Conservation (phyloP, 2,329 filamentous ascomycete genomes). For the Fusarium sp. region DNA sequence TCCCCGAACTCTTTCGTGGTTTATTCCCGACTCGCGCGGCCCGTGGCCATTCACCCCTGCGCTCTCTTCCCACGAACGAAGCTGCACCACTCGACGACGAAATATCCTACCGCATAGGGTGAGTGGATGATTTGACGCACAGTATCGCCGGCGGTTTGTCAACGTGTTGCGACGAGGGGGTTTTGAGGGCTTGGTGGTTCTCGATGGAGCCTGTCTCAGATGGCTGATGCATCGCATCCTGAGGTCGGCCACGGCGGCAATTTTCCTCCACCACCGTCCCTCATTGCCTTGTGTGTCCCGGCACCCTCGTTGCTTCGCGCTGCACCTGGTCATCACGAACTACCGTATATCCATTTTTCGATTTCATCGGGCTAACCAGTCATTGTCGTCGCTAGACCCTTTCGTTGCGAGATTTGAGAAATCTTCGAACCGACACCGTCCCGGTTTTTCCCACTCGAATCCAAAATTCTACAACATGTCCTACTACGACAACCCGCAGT, state of each 20-base stretch:
- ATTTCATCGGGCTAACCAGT: conserved; percentile 31
- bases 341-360: conserved; percentile 9
- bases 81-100: conserved; percentile 30
- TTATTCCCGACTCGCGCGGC: conserved; percentile 40
- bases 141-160: conserved; percentile 29
- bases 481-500: conserved; percentile 60
- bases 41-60: conserved; percentile 37
- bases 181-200: conserved; percentile 28
- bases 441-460: conserved; percentile 31
- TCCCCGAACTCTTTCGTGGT: conserved; percentile 44
- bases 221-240: conserved; percentile 42
- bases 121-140: conserved; percentile 33
- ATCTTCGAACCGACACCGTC: conserved; percentile 19
- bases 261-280: conserved; percentile 30
- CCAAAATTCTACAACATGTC: conserved; percentile 50
- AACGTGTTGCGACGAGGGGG: conserved; percentile 41
- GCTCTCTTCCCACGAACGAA: conserved; percentile 34
- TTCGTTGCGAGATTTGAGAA: conserved; percentile 26
- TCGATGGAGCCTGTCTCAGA: conserved; percentile 40
- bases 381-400: conserved; percentile 21
- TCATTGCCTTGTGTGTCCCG: conserved; percentile 25
- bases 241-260: conserved; percentile 36
- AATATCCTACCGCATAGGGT: conserved; percentile 33
- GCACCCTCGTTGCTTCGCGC: conserved; percentile 27
- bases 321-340: conserved; percentile 23